These are phyloP conservation scores for Ascochyta lentis DNA, from an alignment of 2,329 filamentous ascomycete species.

Conservation along the genomic window DNA sequence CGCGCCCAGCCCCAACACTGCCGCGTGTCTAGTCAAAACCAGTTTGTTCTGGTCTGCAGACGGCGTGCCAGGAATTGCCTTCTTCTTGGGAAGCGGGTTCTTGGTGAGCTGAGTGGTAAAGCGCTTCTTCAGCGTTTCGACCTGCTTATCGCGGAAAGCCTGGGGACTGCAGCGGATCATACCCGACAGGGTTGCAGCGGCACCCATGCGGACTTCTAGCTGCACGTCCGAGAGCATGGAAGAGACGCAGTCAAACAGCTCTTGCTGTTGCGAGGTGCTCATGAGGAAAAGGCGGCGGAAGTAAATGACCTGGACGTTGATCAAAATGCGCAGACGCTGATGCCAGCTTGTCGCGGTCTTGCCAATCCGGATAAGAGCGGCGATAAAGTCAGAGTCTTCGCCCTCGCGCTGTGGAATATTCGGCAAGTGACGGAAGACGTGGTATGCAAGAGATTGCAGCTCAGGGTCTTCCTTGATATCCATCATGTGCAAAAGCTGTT, in stretches of 20 bases:
- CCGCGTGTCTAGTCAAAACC: constrained; percentile 83
- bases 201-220: constrained; percentile 91
- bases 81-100: constrained; percentile 84
- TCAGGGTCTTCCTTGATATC: constrained; percentile 98
- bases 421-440: constrained; percentile 93
- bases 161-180: constrained; percentile 97
- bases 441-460: constrained; percentile 90
- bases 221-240: constrained; percentile 92
- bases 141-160: constrained; percentile 77
- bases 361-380: constrained; percentile 85
- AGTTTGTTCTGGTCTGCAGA: constrained; percentile 77
- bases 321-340: constrained; percentile 88
- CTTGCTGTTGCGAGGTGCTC: constrained; percentile 73
- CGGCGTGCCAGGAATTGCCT: constrained; percentile 64
- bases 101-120: constrained; percentile 80
- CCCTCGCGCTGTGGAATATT: constrained; percentile 92
- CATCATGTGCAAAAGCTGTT: constrained; percentile 98
- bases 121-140: constrained; percentile 75
- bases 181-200: constrained; percentile 89
- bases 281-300: constrained; percentile 95
- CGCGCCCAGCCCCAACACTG: constrained; percentile 87
- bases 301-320: constrained; percentile 99
- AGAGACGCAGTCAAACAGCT: constrained; percentile 89
- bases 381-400: constrained; percentile 84
- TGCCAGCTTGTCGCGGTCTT: constrained; percentile 89